Conservation (phyloP, 1,284 basidiomycete genomes). For the Apiotrichum mycotoxinovorans region DNA sequence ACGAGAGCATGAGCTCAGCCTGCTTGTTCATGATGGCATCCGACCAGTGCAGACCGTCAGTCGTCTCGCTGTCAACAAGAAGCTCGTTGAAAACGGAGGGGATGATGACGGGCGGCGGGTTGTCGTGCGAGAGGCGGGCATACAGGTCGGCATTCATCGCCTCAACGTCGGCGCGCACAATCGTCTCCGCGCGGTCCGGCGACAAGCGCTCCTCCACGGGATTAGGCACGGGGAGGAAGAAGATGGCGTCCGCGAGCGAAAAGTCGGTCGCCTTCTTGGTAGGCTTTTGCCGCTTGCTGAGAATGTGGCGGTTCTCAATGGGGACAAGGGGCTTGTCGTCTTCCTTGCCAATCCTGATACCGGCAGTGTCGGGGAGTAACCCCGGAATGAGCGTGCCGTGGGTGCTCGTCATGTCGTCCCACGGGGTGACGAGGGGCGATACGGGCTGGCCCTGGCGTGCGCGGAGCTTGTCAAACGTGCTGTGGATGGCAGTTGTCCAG, state of each 20-base stretch:
- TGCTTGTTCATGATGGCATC: conserved; percentile 63
- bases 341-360: background rate
- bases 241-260: conserved; percentile 50
- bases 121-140: conserved; percentile 59
- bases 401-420: conserved; percentile 34
- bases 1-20: conserved; percentile 72
- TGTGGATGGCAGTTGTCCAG: conserved; percentile 71
- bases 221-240: conserved; percentile 71
- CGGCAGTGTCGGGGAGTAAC: conserved; percentile 1
- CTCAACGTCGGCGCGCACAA: conserved; percentile 71
- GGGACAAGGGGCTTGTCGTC: background rate
- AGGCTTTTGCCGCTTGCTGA: background rate
- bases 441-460: conserved; percentile 37
- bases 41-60: conserved; percentile 78
- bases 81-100: conserved; percentile 74
- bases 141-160: conserved; percentile 80
- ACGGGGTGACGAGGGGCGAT: conserved; percentile 37
- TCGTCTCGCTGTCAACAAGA: conserved; percentile 66
- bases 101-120: conserved; percentile 56
- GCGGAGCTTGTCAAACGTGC: conserved; percentile 58
- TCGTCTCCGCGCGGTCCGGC: conserved; percentile 61
- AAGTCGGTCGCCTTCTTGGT: conserved; percentile 11
- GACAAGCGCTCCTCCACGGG: conserved; percentile 71
- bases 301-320: background rate
- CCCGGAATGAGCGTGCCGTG: conserved; percentile 11